These are phyloP conservation scores for Geotrichum bryndzae DNA, from an alignment of 1,139 yeast species.

Conservation along the genomic window DNA sequence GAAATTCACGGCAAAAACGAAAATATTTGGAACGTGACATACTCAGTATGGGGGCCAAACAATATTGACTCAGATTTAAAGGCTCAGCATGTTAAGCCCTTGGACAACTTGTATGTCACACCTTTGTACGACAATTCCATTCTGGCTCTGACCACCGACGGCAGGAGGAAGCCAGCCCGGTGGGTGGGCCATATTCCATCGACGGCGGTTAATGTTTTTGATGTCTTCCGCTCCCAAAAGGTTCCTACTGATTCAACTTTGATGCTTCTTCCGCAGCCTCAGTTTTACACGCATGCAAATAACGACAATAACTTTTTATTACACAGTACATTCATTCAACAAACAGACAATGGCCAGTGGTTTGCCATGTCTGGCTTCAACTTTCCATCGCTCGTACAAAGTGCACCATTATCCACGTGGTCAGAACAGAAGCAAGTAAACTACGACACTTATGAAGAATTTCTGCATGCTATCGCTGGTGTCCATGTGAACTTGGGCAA, in stretches of 20 bases:
- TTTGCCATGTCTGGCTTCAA: constrained; percentile 73
- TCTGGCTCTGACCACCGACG: constrained; percentile 52
- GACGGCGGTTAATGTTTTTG: constrained; percentile 67
- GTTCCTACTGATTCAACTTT: constrained; percentile 23
- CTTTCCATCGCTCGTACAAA: constrained; percentile 74
- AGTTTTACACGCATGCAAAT: constrained; percentile 19
- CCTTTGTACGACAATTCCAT: constrained; percentile 64
- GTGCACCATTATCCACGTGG: constrained; percentile 55
- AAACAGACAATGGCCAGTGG: constrained; percentile 68
- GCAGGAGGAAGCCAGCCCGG: constrained; percentile 55
- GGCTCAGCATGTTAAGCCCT: constrained; percentile 35
- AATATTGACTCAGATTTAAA: constrained; percentile 69
- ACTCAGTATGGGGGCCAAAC: constrained; percentile 90
- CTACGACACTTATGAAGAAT: constrained; percentile 18
- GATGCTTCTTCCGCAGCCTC: constrained; percentile 38
- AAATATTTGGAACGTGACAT: constrained; percentile 78
- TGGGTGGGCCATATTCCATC: constrained; percentile 67
- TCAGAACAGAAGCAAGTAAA: constrained; percentile 11
- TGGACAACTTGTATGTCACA: constrained; percentile 72
- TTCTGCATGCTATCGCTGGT: constrained; percentile 31
- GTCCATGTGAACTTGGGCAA: constrained; percentile 29
- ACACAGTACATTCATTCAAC: constrained; percentile 55
- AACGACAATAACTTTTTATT: constrained; percentile 19
- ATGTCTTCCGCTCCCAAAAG: constrained; percentile 42
- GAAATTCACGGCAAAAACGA: constrained; percentile 62